Base-by-base conservation (phyloP, 1,139 yeast species). In the Barnettozyma hawaiiensis region DNA sequence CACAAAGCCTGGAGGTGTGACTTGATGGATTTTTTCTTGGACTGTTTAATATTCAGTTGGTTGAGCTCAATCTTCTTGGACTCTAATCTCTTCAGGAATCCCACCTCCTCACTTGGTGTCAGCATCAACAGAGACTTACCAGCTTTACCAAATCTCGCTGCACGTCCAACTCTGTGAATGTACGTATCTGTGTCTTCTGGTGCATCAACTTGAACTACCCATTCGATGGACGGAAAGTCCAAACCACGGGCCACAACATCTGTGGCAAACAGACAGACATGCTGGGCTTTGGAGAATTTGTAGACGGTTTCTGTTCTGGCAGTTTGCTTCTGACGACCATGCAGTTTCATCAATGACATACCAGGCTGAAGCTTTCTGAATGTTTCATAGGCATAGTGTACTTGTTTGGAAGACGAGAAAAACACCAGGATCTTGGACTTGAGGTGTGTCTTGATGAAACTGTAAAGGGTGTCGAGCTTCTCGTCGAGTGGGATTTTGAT, bases 231-330 rank as follows among this genome's bases (percentile, higher is more conserved):
- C 1, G 99, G 98, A 66, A 94, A 90, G 65, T 92, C 99, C 43
- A 92, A 75, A 12, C 99, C 99, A 62, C 99, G 74, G 1, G 99
- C 97, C 23, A 90, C 97, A 44, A 92, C 86, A 67, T 92, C 99
- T 0, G 99, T 92, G 3, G 97, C 96, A 61, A 92, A 84, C 38
- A 92, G 67, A 66, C 97, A 90, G 12, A 87, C 92, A 48, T 85
- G 79, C 53, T 85, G 89, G 2, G 97, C 86, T 45, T 83, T 79
- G 12, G 94, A 78, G 60, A 90, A 92, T 62, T 89, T 86, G 48
- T 75, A 75, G 2, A 95, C 81, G 10, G 96, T 85, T 59, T 94
- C 98, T 46, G 90, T 74, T 58, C 99, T 75, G 1, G 97, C 85
- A 9, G 89, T 81, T 62, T 92, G 98, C 61, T 92, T 92, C 63